phyloP scores from a whole-genome alignment of 164 flowering plant species.

The Echeveria elegans region DNA sequence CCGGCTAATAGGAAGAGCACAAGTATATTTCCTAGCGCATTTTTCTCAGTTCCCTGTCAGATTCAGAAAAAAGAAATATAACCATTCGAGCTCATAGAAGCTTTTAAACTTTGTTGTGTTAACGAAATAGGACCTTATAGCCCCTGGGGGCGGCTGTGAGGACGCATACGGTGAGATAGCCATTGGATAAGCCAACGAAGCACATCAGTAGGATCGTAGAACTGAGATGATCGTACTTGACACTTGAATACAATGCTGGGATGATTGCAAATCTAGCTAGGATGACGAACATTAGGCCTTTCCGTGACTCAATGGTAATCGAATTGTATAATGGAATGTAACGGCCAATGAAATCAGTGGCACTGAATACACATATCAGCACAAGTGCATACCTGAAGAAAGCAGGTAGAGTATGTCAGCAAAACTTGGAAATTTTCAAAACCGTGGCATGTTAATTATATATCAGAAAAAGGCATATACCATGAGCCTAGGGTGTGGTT shows the following conservation, averaged over 20 bases:
- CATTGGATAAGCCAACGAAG: not conserved
- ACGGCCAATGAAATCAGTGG: constrained; percentile 59
- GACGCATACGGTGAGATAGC: constrained; percentile 56
- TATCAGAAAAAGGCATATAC: too few relatives aligned
- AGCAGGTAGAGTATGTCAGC: not conserved
- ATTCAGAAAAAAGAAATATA: too few relatives aligned
- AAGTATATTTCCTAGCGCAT: too few relatives aligned
- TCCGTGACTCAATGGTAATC: constrained; percentile 42
- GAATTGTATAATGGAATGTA: constrained; percentile 42
- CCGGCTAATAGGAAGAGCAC: too few relatives aligned
- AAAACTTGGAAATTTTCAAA: too few relatives aligned
- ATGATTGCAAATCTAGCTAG: constrained; percentile 50
- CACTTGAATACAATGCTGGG: constrained; percentile 79
- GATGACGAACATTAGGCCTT: constrained; percentile 27
- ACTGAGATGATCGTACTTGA: constrained; percentile 12
- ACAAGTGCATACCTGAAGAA: constrained; percentile 61
- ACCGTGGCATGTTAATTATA: too few relatives aligned
- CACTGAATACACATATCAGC: constrained; percentile 57
- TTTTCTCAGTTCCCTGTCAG: too few relatives aligned
- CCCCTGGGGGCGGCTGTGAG: constrained; percentile 61
- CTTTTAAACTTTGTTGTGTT: too few relatives aligned
- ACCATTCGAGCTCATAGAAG: too few relatives aligned
- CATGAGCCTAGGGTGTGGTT: constrained; percentile 59
- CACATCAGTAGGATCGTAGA: not conserved
- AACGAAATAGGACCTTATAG: constrained; percentile 38